phyloP scores from a whole-genome alignment of 192 early-diverging fungal species.

The Chytriomyces confervae region DNA sequence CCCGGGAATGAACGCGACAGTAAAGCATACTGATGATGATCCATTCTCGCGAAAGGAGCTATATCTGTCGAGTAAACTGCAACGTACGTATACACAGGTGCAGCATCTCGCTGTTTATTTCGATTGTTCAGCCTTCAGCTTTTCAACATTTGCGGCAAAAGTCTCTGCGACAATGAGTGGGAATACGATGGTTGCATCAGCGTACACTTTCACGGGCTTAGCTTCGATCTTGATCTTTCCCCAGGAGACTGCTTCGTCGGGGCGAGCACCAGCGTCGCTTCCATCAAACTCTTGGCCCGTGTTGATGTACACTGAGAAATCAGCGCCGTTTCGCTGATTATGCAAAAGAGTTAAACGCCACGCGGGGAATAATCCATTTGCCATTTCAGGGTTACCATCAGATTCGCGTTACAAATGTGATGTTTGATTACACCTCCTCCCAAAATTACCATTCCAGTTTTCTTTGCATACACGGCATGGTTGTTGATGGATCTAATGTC shows the following conservation, averaged over 20 bases:
- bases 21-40: too few species aligned
- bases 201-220: constrained; percentile 90
- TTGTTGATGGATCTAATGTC: constrained; percentile 94
- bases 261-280: constrained; percentile 94
- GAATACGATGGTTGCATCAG: constrained; percentile 91
- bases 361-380: not conserved
- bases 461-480: constrained; percentile 93
- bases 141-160: constrained; percentile 66
- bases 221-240: constrained; percentile 89
- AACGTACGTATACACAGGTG: too few species aligned
- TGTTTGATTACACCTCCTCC: constrained; percentile 98
- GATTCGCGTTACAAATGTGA: constrained; percentile 98
- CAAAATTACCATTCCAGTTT: constrained; percentile 95
- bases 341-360: not conserved
- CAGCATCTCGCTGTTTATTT: too few species aligned
- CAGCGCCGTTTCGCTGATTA: constrained; percentile 89
- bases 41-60: too few species aligned
- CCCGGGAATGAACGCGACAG: too few species aligned
- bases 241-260: constrained; percentile 98
- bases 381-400: constrained; percentile 69
- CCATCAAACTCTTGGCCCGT: constrained; percentile 99
- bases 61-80: too few species aligned
- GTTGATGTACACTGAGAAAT: constrained; percentile 96
- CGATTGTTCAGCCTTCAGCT: not conserved
- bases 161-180: constrained; percentile 95